Conservation (phyloP, 768 basidiomycete genomes). For the Pholiota molesta region DNA sequence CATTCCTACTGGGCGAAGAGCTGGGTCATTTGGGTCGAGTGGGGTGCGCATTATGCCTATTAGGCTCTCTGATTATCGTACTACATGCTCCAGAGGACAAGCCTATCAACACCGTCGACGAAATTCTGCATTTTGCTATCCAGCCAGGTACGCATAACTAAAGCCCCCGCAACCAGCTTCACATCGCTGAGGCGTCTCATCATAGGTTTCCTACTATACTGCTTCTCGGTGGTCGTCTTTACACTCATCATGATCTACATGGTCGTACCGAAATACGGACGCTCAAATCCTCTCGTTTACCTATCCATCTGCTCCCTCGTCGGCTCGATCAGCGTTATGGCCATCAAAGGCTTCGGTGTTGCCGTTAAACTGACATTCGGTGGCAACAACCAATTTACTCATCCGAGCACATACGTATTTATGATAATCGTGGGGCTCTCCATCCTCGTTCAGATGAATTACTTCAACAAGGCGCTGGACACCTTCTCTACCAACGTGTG, state of each 20-base stretch:
- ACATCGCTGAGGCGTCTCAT: not conserved
- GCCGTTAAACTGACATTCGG: constrained; percentile 92
- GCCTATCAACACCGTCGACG: constrained; percentile 88
- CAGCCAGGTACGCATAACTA: constrained; percentile 70
- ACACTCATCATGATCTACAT: constrained; percentile 85
- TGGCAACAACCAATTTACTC: constrained; percentile 94
- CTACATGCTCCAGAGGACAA: constrained; percentile 97
- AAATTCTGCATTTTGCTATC: constrained; percentile 90
- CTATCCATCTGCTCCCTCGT: constrained; percentile 96
- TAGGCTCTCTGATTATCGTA: constrained; percentile 93
- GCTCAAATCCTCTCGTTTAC: constrained; percentile 87
- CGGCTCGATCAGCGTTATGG: constrained; percentile 98
- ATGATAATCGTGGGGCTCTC: constrained; percentile 79
- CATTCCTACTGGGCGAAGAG: constrained; percentile 90
- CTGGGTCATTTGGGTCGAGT: constrained; percentile 90
- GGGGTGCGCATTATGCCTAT: constrained; percentile 80
- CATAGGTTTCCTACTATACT: constrained; percentile 89
- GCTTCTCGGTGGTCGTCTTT: constrained; percentile 82
- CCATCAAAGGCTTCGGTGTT: constrained; percentile 97
- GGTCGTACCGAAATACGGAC: constrained; percentile 85
- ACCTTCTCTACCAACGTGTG: constrained; percentile 98
- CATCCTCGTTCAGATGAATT: constrained; percentile 93
- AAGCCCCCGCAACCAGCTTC: not conserved
- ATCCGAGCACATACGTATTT: constrained; percentile 96
- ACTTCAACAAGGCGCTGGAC: constrained; percentile 98